These are phyloP conservation scores for Eimeria necatrix DNA, from an alignment of 169 alveolate genomes.

Conservation along the genomic window DNA sequence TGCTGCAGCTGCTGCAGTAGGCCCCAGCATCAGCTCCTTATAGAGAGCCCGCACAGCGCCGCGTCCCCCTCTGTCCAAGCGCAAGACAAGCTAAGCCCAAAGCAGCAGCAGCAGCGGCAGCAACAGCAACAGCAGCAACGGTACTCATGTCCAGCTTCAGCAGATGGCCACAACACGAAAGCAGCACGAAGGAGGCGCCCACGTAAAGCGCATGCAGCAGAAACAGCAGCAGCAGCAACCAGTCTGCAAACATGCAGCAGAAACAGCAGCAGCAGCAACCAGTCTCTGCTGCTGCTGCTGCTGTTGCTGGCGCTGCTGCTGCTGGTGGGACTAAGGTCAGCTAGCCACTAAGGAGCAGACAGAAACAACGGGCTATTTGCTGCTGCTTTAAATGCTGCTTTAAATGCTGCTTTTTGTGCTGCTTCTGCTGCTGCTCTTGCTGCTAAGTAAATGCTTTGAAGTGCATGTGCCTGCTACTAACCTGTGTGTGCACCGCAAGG, in stretches of 20 bases:
- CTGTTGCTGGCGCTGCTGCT: not conserved
- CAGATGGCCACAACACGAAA: no score
- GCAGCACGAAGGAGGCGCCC: no score
- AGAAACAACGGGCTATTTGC: not conserved
- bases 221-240: not conserved
- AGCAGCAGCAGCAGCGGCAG: slow-evolving; percentile 30
- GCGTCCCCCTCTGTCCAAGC: not conserved
- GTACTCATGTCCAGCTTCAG: no score
- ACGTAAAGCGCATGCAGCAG: not conserved
- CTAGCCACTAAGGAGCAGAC: not conserved
- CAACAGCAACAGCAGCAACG: not conserved
- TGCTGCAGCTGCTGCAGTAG: not conserved
- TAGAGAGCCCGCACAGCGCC: slow-evolving; percentile 15
- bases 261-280: not conserved
- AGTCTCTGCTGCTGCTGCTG: not conserved
- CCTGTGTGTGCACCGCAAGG: slow-evolving; percentile 61
- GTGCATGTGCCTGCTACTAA: not conserved
- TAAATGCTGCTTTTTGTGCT: no score
- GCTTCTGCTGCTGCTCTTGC: no score
- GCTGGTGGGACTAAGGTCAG: not conserved
- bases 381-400: no score
- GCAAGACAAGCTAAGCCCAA: slow-evolving; percentile 38
- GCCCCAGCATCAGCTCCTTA: slow-evolving; percentile 51
- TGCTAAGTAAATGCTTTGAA: not conserved
- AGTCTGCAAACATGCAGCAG: not conserved